Evolutionary conservation across 495 filamentous ascomycete species (phyloP), one percentile per base, ranked within the genome.

Genomic region (Aspergillus bridgeri): DNA sequence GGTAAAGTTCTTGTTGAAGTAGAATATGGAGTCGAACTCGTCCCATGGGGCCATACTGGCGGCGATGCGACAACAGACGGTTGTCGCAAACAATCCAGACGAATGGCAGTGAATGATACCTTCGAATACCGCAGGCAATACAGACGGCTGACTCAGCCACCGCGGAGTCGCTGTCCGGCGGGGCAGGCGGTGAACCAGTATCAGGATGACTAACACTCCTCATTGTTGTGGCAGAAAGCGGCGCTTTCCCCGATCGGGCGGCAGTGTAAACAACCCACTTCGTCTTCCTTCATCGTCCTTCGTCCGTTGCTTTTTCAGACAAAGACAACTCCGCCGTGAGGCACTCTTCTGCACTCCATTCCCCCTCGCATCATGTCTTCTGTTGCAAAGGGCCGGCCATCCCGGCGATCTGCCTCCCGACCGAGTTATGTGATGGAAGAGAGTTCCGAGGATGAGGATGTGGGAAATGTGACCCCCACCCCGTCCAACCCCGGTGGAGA

Each of bases 351-450:
- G 20, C 49, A 47, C 24, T 51, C 57, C 42, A 66, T 59, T 58
- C 46, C 59, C 46, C 19, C 21, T 57, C 49, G 55, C 59, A 68
- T 67, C 63, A 86, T 86, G 83, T 72, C 83, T 58, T 74, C 79
- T 42, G 65, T 76, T 65, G 88, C 89, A 72, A 85, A 88, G 59
- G 82, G 84, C 62, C 79, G 92, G 66, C 85, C 90, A 21, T 84
- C 89, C 54, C 84, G 92, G 66, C 84, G 91, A 60, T 87, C 83
- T 23, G 87, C 88, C 24, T 68, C 88, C 24, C 81, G 88, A 51
- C 84, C 83, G 64, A 86, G 83, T 59, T 80, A 85, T 18, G 79
- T 92, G 25, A 74, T 92, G 54, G 91, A 96, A 51, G 89, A 89
- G 20, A 71, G 71, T 13, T 87, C 88, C 3, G 90, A 92, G 27